Evolutionary conservation across 192 early-diverging fungal genomes (phyloP).

Genomic region (Allomyces macrogynus): DNA sequence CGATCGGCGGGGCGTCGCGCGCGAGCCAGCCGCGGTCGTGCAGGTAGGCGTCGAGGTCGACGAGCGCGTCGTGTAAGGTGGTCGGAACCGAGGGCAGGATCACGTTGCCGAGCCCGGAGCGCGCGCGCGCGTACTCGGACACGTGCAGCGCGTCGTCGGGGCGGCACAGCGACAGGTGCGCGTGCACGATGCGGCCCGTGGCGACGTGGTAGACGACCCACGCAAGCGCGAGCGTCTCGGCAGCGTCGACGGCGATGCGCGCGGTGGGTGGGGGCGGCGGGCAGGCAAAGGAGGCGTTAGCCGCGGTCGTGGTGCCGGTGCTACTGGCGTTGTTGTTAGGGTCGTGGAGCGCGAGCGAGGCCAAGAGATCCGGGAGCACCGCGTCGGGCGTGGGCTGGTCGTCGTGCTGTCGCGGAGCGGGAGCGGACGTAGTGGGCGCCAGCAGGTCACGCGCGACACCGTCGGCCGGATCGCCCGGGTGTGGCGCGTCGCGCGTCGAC

Average conservation of each 20-base stretch:
- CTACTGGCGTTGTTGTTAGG: conserved; percentile 21
- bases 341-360: conserved; percentile 3
- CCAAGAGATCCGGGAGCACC: conserved; percentile 1
- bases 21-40: conserved; percentile 25
- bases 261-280: neutral
- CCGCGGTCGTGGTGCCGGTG: conserved; percentile 28
- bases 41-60: conserved; percentile 34
- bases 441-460: conserved; percentile 30
- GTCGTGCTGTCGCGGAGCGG: neutral
- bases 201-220: conserved; percentile 13
- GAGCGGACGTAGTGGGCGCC: neutral
- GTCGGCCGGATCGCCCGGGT: conserved; percentile 28
- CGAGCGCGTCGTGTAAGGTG: conserved; percentile 32
- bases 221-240: conserved; percentile 16
- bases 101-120: neutral
- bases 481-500: conserved; percentile 48
- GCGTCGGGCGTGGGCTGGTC: neutral
- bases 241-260: conserved; percentile 10
- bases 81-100: conserved; percentile 14
- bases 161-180: conserved; percentile 8
- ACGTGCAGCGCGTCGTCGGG: conserved; percentile 7
- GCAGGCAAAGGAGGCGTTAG: neutral
- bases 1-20: conserved; percentile 35
- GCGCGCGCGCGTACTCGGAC: neutral
- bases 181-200: conserved; percentile 8